These are phyloP conservation scores for Trichoderma sp. DNA, from an alignment of 2,329 filamentous ascomycete species.

Conservation along the genomic window DNA sequence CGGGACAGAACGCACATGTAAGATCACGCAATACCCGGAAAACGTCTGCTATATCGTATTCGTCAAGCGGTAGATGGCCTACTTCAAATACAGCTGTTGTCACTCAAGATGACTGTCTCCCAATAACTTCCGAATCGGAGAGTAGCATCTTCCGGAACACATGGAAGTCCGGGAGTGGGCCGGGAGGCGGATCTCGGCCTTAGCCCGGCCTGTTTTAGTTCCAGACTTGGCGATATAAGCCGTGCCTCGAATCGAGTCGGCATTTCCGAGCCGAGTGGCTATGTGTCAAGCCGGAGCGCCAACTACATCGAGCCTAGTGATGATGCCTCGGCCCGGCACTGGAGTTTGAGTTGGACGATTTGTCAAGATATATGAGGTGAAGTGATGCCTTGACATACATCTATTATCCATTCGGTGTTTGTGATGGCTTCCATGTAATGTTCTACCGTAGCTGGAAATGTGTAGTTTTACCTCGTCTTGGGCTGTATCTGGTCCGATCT, in stretches of 20 bases:
- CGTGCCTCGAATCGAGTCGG: background rate
- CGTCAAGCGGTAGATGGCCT: background rate
- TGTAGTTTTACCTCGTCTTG: background rate
- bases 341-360: background rate
- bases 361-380: background rate
- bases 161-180: slow-evolving; percentile 1
- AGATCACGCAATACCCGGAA: background rate
- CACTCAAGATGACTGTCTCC: background rate
- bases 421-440: background rate
- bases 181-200: slow-evolving; percentile 4
- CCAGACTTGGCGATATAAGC: background rate
- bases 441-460: background rate
- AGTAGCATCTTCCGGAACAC: background rate
- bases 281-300: background rate
- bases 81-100: background rate
- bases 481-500: background rate
- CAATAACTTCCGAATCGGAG: background rate
- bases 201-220: slow-evolving; percentile 1
- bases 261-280: background rate
- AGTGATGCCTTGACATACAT: background rate
- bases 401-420: background rate
- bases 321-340: background rate
- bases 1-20: background rate
- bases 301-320: background rate
- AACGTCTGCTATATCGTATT: background rate